Base-by-base conservation (phyloP, 2,329 filamentous ascomycete genomes). In the Ampelomyces quisqualis region DNA sequence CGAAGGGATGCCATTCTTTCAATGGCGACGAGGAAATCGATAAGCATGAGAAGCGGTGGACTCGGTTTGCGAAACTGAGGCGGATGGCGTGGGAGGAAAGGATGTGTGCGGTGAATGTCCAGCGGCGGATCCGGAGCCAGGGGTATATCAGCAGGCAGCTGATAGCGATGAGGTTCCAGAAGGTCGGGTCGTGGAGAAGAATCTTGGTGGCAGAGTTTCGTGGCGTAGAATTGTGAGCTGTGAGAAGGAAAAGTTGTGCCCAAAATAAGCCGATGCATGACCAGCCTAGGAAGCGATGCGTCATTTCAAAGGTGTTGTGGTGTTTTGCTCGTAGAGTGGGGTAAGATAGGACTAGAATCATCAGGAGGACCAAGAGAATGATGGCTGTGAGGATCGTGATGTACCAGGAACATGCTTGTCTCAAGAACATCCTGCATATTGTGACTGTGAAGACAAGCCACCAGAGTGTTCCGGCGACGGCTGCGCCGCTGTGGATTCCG, bases 1-100 rank as follows among this genome's bases (percentile, higher is more conserved):
- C 65, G 36, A 69, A 69, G 0, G 65, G 62, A 34, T 69, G 67
- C 63, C 65, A 69, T 45, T 69, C 64, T 6, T 35, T 30, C 4
- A 64, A 41, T 0, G 67, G 65, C 1, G 51, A 47, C 6, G 51
- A 46, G 1, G 61, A 64, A 7, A 69, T 59, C 7, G 44, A 53
- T 1, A 69, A 40, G 15, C 59, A 64, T 11, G 58, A 60, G 52
- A 67, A 64, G n/a, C 55, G 58, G 40, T 55, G 51, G 20, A 67
- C 38, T 9, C 18, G 34, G 26, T 64, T 40, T 5, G 53, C 45
- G 43, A 62, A 65, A 60, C 85, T 79, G 14, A 93, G 77, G 27
- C 83, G 79, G 20, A 88, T 72, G 26, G 86, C 87, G 68, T 90
- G 87, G 15, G 76, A 64, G 0, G 87, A 91, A 13, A 93, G 79